Base-by-base conservation (phyloP, 257 asterid species). In the Ilex asprella region DNA sequence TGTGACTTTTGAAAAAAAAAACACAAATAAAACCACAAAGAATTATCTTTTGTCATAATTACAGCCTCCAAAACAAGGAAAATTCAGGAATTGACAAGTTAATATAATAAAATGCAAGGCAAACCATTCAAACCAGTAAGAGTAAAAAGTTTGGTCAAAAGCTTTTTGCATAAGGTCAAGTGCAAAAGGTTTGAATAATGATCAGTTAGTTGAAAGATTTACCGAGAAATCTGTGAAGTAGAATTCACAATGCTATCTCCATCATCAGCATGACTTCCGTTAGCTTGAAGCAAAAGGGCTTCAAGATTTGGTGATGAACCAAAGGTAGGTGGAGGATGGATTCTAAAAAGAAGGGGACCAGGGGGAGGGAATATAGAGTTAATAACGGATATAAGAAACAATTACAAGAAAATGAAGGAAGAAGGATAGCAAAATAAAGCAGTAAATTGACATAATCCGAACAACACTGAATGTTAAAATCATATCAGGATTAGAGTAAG, bases 301-400 rank as follows among this genome's bases (percentile, higher is more conserved):
- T 77, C 82, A 35, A 74, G 83, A 67, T 71, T 77, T 47, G 81
- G 67, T 30, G 86, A 67, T 31, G 86, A 74, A 60, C 86, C 86
- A 66, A 80, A 80, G n/a, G 86, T 77, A 47, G 86, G 86, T 30
- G 83, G 86, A 7, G 81, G 77, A 62, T 74, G 83, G 62, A 47
- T 65, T 65, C 86, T 80, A 70, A 21, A 53, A 32, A n/a, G 12
- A 16, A 11, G 47, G 47, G 47, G 12, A 13, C 15, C 14, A 21
- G 41, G 30, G 47, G 13, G 56, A 47, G 58, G 62, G 31, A 53
- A 61, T 56, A 59, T 47, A 56, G 59, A 32, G 13, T 61, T 16
- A 31, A 61, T 49, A 67, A 49, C 41, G 8, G 31, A 16, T 6
- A 29, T 15, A 27, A 60, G 54, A 32, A 10, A 53, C 51, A 30